Percentiles rank a stretch among this genome's conserved stretches.
phyloP scores from a whole-genome alignment of 176 grass and related monocot genomes.

The Carex littledalei region DNA sequence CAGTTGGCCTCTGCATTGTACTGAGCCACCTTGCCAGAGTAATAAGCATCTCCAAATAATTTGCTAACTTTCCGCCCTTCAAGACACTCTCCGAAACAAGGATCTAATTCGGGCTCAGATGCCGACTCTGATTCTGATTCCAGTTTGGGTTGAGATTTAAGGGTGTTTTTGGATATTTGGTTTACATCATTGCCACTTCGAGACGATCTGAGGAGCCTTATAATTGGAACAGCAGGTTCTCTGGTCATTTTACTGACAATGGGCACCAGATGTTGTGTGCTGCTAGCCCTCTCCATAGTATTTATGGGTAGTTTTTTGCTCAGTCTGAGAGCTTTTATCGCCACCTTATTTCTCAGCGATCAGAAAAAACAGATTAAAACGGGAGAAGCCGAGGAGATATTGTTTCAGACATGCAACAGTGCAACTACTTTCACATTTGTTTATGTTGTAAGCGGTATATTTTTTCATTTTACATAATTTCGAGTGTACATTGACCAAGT shows the following conservation, averaged over 20 bases:
- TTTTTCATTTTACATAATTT: no score
- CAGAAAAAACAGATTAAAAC: background rate
- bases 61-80: conserved; percentile 77
- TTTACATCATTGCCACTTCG: background rate
- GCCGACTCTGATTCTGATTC: conserved; percentile 5
- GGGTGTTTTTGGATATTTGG: background rate
- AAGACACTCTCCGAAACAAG: conserved; percentile 69
- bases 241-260: conserved; percentile 46
- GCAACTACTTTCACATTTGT: no score
- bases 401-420: no score
- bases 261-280: conserved; percentile 28
- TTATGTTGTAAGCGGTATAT: no score
- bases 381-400: background rate
- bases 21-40: conserved; percentile 48
- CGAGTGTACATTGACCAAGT: no score
- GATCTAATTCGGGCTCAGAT: conserved; percentile 41
- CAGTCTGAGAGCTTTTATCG: background rate
- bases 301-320: conserved; percentile 12
- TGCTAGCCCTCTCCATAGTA: conserved; percentile 37
- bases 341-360: background rate
- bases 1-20: conserved; percentile 83
- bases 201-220: conserved; percentile 41
- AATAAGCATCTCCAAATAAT: conserved; percentile 58
- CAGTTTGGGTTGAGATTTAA: conserved; percentile 28
- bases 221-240: conserved; percentile 81